Evolutionary conservation across 768 basidiomycete species (phyloP).

Genomic region (Trametes meyenii): DNA sequence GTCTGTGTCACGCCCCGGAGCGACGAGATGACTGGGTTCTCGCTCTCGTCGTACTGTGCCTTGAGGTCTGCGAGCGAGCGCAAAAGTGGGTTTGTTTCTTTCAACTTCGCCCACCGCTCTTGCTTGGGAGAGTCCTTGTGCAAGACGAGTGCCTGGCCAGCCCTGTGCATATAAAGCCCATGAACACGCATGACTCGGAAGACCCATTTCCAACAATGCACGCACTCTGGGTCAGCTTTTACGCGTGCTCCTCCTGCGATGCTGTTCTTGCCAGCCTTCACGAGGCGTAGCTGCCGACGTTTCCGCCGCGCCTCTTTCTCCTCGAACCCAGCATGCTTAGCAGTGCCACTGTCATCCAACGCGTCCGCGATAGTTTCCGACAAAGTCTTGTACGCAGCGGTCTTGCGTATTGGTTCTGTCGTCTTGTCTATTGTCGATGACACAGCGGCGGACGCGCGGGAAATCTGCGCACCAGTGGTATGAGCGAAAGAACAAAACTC

Average conservation of each 20-base stretch:
- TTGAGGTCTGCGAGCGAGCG: constrained; percentile 59
- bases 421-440: constrained; percentile 85
- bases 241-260: constrained; percentile 56
- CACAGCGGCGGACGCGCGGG: constrained; percentile 81
- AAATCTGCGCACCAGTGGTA: constrained; percentile 55
- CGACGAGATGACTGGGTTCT: constrained; percentile 83
- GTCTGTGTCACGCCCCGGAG: constrained; percentile 83
- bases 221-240: constrained; percentile 81
- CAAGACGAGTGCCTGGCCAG: constrained; percentile 82
- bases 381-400: constrained; percentile 89
- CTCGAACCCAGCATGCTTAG: constrained; percentile 94
- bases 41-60: constrained; percentile 86
- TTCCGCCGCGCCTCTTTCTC: constrained; percentile 89
- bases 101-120: constrained; percentile 79
- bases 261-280: constrained; percentile 76
- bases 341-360: constrained; percentile 89
- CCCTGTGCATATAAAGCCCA: constrained; percentile 47
- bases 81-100: constrained; percentile 79
- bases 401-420: constrained; percentile 97
- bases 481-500: not conserved
- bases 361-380: constrained; percentile 90
- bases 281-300: constrained; percentile 77
- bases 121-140: constrained; percentile 81
- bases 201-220: constrained; percentile 14
- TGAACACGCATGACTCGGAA: not conserved